These are phyloP conservation scores for Sphaceloma murrayae DNA, from an alignment of 2,329 filamentous ascomycete species.

Conservation along the genomic window DNA sequence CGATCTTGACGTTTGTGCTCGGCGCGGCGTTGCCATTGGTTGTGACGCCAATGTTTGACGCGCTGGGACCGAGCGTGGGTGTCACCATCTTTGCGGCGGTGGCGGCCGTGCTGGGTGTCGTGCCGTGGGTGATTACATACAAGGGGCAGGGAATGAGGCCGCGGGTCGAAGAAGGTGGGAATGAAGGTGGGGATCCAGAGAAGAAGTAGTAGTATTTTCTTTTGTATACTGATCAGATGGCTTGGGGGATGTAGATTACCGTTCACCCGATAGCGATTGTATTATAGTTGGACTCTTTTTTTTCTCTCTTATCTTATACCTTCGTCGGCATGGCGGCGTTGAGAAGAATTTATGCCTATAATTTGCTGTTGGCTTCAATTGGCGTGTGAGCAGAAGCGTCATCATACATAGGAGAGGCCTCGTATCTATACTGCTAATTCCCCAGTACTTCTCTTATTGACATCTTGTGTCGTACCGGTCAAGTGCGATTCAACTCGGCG, in stretches of 20 bases:
- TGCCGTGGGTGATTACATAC: slow-evolving; percentile 15
- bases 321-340: background rate
- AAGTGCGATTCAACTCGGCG: too few species aligned
- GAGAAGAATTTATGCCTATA: background rate
- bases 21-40: slow-evolving; percentile 9
- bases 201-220: slow-evolving; percentile 3
- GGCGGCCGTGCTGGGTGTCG: slow-evolving; percentile 7
- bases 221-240: slow-evolving; percentile 1
- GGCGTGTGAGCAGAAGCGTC: too few species aligned
- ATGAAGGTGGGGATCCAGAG: slow-evolving; percentile 3
- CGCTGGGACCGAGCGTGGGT: slow-evolving; percentile 4
- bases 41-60: slow-evolving; percentile 12
- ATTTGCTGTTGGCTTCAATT: too few species aligned
- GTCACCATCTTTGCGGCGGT: slow-evolving; percentile 14
- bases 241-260: slow-evolving; percentile 3
- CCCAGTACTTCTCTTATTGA: too few species aligned
- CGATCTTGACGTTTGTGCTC: slow-evolving; percentile 14
- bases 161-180: background rate
- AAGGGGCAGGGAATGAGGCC: slow-evolving; percentile 5
- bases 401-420: too few species aligned
- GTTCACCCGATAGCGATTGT: too few species aligned
- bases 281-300: too few species aligned
- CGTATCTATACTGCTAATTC: too few species aligned
- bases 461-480: too few species aligned
- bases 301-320: background rate